Evolutionary conservation across 768 basidiomycete species (phyloP), one percentile per base, ranked within the genome.

Genomic region (Termitomyces sp.): DNA sequence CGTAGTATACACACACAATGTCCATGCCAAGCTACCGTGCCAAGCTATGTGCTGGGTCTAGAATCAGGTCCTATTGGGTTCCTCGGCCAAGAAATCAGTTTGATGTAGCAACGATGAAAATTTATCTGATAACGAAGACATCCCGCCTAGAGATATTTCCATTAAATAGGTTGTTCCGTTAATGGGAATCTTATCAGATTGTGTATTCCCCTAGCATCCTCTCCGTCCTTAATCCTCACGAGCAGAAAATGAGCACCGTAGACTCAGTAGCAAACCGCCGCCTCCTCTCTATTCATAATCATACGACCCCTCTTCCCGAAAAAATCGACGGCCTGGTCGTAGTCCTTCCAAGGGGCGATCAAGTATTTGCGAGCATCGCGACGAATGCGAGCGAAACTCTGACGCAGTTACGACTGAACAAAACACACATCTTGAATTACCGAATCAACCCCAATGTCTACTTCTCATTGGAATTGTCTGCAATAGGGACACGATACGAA

Each of bases 401-500:
- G 21, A 63, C 65, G 47, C 57, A 61, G 33, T 54, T 70, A 11
- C 55, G 55, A 17, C 60, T 68, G 40, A 65, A 71, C 54, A 65
- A 60, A 7, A 54, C 50, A 1, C 55, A 54, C 38, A 59, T 70
- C 17, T 38, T 67, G 11, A 54, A 60, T 40, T 69, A 66, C 53
- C 35, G 35, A 26, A 53, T 60, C 21, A 44, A 63, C 30, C 49
- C 50, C 19, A 37, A 52, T 2, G 12, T 52, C 12, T 52, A 57
- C 28, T 54, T 64, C 41, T 62, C 66, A 6, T 51, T 69, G 17
- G 68, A 71, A 35, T 48, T 70, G 33, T 63, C 67, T 9, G 58
- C 68, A 1, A 54, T 71, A 9, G 67, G 68, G 1, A 71, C 70
- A 23, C 63, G 60, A 5, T 70, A 63, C 53, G 64, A 73, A 56